Conservation (phyloP, 257 asterid genomes). For the Schizonepeta tenuifolia region DNA sequence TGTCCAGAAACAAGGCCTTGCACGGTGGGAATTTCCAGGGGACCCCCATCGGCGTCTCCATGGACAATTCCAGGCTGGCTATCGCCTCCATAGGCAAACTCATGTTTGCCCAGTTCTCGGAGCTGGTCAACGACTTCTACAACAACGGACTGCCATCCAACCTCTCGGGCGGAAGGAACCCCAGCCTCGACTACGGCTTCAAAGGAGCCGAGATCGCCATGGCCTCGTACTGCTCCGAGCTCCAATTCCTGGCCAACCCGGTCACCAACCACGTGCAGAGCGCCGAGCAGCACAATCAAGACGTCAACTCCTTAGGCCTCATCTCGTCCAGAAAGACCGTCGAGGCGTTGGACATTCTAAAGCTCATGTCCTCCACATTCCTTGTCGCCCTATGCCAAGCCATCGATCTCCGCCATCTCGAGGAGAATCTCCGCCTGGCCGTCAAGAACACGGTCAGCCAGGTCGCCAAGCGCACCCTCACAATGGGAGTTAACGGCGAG, state of each 20-base stretch:
- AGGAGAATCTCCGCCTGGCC: conserved; percentile 51
- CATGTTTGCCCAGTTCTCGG: conserved; percentile 60
- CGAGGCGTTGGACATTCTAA: conserved; percentile 56
- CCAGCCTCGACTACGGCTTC: conserved; percentile 62
- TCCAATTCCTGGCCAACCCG: conserved; percentile 59
- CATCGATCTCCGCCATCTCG: conserved; percentile 54
- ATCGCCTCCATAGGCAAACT: conserved; percentile 53
- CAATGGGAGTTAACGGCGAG: conserved; percentile 51
- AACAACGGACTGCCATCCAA: conserved; percentile 66
- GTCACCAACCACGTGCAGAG: conserved; percentile 66
- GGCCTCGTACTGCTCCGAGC: conserved; percentile 64
- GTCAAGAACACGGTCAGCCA: conserved; percentile 60
- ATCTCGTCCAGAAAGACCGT: conserved; percentile 58
- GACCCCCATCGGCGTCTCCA: conserved; percentile 58
- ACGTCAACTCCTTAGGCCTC: conserved; percentile 60
- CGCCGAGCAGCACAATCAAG: conserved; percentile 69
- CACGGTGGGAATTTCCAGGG: conserved; percentile 72
- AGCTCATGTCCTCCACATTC: conserved; percentile 54
- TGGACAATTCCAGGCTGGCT: conserved; percentile 55
- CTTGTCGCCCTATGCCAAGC: conserved; percentile 59
- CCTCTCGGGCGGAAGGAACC: conserved; percentile 60
- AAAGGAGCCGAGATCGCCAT: conserved; percentile 61
- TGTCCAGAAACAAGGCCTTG: conserved; percentile 56
- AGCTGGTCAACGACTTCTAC: conserved; percentile 60
- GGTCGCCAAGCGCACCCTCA: conserved; percentile 50